Evolutionary conservation across 2,329 filamentous ascomycete species (phyloP).

Genomic region (Helotiales sp.): DNA sequence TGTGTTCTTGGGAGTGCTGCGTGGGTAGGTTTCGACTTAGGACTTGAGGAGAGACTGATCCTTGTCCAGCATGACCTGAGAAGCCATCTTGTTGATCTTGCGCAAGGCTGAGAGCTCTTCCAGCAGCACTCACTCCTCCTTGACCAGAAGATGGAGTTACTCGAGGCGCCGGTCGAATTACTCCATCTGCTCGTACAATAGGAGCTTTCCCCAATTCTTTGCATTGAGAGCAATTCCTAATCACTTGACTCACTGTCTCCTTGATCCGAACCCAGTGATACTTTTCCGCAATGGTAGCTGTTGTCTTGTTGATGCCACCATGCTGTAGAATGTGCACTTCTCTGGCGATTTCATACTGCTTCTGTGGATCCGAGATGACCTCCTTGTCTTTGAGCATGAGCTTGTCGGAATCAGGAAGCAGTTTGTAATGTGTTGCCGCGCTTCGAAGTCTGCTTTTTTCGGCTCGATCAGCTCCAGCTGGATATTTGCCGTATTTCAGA

Average conservation of each 20-base stretch:
- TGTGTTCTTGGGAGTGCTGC: conserved; percentile 5
- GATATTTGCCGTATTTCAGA: conserved; percentile 91
- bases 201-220: conserved; percentile 72
- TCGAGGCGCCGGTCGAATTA: conserved; percentile 21
- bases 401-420: conserved; percentile 65
- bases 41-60: conserved; percentile 35
- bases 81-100: conserved; percentile 16
- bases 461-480: conserved; percentile 86
- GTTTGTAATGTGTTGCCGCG: conserved; percentile 93
- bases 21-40: conserved; percentile 30
- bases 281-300: conserved; percentile 86
- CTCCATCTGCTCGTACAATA: conserved; percentile 27
- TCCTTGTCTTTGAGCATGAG: conserved; percentile 98
- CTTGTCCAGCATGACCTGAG: conserved; percentile 25
- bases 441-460: conserved; percentile 94
- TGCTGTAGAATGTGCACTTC: conserved; percentile 74
- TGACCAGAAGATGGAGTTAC: conserved; percentile 4
- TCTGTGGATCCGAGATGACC: conserved; percentile 85
- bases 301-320: conserved; percentile 97
- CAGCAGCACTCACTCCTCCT: conserved; percentile 26
- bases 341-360: conserved; percentile 87
- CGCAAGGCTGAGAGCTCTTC: conserved; percentile 26
- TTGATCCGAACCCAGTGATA: conserved; percentile 99
- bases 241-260: conserved; percentile 92
- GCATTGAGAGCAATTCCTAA: conserved; percentile 87